A percentile compares a stretch with the other conserved stretches of the same genome.
These are phyloP conservation scores for Pleurotus ostreatus DNA, from an alignment of 768 basidiomycete species.

Conservation along the genomic window DNA sequence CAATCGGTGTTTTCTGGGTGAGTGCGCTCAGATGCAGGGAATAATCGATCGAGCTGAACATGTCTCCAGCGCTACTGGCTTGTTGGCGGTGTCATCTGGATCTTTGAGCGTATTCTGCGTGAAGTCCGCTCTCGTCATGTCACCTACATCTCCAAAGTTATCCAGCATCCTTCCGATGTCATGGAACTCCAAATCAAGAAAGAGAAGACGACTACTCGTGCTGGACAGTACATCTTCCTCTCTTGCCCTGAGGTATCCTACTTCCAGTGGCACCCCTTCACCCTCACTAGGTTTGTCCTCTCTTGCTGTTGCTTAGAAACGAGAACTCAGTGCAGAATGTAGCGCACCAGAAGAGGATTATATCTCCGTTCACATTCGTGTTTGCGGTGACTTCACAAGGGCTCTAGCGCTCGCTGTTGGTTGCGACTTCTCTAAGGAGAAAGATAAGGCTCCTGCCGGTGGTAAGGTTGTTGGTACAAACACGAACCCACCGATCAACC, in stretches of 20 bases:
- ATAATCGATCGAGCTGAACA: conserved; percentile 6
- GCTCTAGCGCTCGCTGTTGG: conserved; percentile 80
- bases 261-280: conserved; percentile 98
- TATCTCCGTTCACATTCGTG: conserved; percentile 89
- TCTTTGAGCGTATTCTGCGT: conserved; percentile 84
- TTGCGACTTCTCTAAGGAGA: conserved; percentile 66
- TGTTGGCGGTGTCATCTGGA: conserved; percentile 82
- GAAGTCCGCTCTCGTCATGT: conserved; percentile 88
- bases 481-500: conserved; percentile 58
- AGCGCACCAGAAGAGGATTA: conserved; percentile 96
- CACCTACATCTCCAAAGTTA: conserved; percentile 92
- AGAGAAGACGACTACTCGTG: conserved; percentile 77
- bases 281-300: conserved; percentile 66
- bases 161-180: conserved; percentile 92
- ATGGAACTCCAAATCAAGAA: conserved; percentile 98
- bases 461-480: conserved; percentile 60
- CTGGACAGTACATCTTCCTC: conserved; percentile 93
- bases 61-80: conserved; percentile 78
- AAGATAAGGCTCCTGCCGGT: conserved; percentile 43
- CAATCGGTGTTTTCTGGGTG: conserved; percentile 95
- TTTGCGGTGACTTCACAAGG: conserved; percentile 88
- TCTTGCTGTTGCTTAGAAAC: conserved; percentile 2
- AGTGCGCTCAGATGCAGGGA: conserved; percentile 21
- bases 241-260: conserved; percentile 89
- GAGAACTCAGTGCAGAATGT: background rate